phyloP scores from a whole-genome alignment of 164 flowering plant genomes.

The Brasenia schreberi region DNA sequence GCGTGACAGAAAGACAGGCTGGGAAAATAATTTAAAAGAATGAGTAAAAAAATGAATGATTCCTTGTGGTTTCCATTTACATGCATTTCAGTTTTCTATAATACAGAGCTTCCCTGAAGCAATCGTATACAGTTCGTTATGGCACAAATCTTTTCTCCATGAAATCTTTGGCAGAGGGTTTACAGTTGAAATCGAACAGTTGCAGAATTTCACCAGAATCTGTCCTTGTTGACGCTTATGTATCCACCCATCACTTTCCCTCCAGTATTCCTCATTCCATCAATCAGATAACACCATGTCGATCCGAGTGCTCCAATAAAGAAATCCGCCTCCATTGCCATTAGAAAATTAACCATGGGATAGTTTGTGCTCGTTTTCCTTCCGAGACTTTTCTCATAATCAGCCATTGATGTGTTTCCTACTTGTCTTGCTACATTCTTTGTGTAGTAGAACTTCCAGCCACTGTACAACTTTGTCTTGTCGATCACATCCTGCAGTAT shows the following conservation, averaged over 20 bases:
- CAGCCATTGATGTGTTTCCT: conserved; percentile 73
- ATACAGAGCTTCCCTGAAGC: background rate
- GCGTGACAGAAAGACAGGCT: too few species aligned
- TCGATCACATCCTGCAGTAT: conserved; percentile 64
- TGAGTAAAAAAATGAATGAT: background rate
- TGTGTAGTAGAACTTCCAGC: conserved; percentile 82
- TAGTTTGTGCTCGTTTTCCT: conserved; percentile 72
- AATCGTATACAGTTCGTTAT: too few species aligned
- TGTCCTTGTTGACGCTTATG: conserved; percentile 64
- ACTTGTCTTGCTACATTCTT: conserved; percentile 59
- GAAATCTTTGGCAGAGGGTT: too few species aligned
- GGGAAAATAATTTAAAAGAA: background rate
- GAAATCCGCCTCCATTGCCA: conserved; percentile 69
- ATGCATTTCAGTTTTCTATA: background rate
- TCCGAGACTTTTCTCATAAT: conserved; percentile 82
- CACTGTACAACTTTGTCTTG: conserved; percentile 32
- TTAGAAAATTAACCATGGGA: conserved; percentile 62
- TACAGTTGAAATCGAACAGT: too few species aligned
- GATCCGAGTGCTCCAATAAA: conserved; percentile 95
- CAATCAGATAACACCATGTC: conserved; percentile 92
- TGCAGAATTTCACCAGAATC: conserved; percentile 41
- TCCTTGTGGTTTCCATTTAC: background rate
- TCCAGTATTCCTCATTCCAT: conserved; percentile 92
- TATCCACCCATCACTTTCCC: conserved; percentile 79
- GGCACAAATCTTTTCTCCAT: too few species aligned